Base-by-base conservation (phyloP, 768 basidiomycete genomes). In the Suillus discolor region DNA sequence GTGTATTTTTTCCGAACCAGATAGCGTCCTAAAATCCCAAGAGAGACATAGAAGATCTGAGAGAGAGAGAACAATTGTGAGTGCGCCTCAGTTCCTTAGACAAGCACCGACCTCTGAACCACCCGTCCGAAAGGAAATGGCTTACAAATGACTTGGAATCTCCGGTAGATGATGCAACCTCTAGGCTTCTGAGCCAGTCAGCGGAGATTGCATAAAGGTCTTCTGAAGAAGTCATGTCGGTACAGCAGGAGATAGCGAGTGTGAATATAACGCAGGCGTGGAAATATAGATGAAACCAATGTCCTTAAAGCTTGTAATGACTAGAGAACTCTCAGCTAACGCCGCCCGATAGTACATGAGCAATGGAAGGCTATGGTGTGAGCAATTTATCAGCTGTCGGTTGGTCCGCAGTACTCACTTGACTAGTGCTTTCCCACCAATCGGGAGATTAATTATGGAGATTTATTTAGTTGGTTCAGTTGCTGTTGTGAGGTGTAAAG, bases 11-110 rank as follows among this genome's bases (percentile, higher is more conserved):
- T 57, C 34, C 20, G 7, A 6, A 15, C 36, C 55, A 38, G 55
- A 57, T 23, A 57, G n/a, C 7, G 55, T 38, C 34, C 55, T 57
- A 15, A 57, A 57, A 38, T 57, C 38, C 55, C 55, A 57, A 36
- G 54, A 36, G n/a, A 55, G 13, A 55, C 54, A 55, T 7, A 55
- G 54, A 20, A 55, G 31, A 55, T 55, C 54, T 55, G 15, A n/a
- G n/a, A 23, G 49, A 6, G 20, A 15, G 34, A 23, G 20, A n/a
- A 34, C 1, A 23, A 6, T 57, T 8, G n/a, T 57, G 3, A 57
- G 34, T n/a, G 20, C n/a, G 7, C n/a, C n/a, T 38, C 20, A 7
- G 6, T 38, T 38, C 12, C n/a, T 23, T 8, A n/a, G 6, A 57
- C 55, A n/a, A n/a, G 34, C 36, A 23, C n/a, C 6, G 6, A 57